Evolutionary conservation across 1,284 basidiomycete species (phyloP), one percentile per base, ranked within the genome.

Genomic region (Cryptococcus depauperatus): DNA sequence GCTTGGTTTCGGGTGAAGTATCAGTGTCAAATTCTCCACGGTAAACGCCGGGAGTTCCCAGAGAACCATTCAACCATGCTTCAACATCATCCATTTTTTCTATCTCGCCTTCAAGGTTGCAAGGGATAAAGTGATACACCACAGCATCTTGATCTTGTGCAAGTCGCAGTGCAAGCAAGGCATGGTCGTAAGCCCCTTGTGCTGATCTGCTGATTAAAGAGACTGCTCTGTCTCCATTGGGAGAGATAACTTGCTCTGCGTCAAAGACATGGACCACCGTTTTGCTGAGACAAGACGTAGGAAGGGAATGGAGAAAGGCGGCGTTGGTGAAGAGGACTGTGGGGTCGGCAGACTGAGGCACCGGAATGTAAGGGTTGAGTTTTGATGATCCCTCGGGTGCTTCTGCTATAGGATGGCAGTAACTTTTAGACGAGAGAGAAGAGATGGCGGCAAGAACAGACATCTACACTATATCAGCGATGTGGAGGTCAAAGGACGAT

Each of bases 91-190:
- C 56, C 14, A 84, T 69, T 52, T 82, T 76, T 22, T 73, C 71
- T n/a, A 79, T 61, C 19, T 53, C 46, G 25, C 62, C 61, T 3
- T 51, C 49, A 14, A 59, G 50, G 5, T 59, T 57, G 7, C 53
- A 52, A 65, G 58, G 54, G 52, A 90, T 91, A 35, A 80, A 82
- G 64, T 96, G 90, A 41, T 93, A 75, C 14, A 93, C 87, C 2
- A 78, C 76, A 41, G 75, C 77, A 45, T 75, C 74, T 54, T 79
- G 75, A 9, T 76, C 71, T 41, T 74, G 73, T 3, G 85, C 82
- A 34, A 87, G 70, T 38, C 78, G 76, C 44, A 80, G 77, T 21
- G 82, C 83, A n/a, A 86, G 73, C 14, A 86, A 68, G 10, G 81
- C 79, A 57, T 84, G 77, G 61, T 85, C 83, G 58, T 84, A 80